phyloP scores from a whole-genome alignment of 371 early-diverging fungal species.

The Funneliformis caledonium region DNA sequence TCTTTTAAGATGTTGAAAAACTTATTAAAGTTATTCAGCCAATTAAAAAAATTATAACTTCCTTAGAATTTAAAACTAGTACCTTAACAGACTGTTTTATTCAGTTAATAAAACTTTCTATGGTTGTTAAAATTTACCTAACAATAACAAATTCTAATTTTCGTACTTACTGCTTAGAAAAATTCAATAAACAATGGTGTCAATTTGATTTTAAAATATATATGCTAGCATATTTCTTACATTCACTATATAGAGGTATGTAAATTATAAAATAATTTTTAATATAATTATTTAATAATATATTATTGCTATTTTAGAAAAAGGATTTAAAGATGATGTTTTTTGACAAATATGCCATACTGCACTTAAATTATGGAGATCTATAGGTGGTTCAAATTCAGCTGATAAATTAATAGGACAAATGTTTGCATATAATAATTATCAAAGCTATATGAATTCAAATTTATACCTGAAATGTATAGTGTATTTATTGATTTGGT shows the following conservation, averaged over 20 bases:
- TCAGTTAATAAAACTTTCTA: neutral
- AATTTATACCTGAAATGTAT: neutral
- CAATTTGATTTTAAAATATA: neutral
- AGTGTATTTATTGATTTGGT: neutral
- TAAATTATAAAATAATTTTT: neutral
- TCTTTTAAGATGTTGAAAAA: neutral
- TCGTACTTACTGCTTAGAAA: neutral
- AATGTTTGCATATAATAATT: neutral
- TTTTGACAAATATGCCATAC: neutral
- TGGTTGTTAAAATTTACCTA: neutral
- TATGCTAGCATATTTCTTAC: neutral
- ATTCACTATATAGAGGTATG: no score
- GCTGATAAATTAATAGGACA: neutral
- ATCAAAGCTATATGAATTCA: neutral
- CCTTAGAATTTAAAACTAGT: neutral
- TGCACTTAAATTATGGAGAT: neutral
- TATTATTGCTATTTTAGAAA: neutral
- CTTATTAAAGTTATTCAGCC: neutral
- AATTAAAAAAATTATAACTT: neutral
- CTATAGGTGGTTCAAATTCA: neutral
- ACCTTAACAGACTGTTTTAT: no score
- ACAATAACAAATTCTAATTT: neutral
- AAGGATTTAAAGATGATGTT: neutral
- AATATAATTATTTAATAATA: neutral
- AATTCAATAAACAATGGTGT: neutral